A percentile compares a stretch with the other conserved stretches of the same genome.
phyloP scores from a whole-genome alignment of 306 rosid genomes.

The Erythrophleum fordii region DNA sequence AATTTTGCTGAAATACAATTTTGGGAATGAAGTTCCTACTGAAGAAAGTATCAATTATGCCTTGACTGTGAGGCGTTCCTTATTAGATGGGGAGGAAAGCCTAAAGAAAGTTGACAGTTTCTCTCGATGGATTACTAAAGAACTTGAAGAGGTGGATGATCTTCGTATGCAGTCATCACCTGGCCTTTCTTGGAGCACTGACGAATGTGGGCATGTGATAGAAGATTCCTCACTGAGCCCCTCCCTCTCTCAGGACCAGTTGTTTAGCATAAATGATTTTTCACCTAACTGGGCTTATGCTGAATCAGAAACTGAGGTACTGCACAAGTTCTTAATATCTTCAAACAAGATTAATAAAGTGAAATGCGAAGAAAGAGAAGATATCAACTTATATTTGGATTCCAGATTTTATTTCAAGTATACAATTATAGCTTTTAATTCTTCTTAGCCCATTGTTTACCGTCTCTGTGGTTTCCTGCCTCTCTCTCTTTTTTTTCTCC shows the following conservation, averaged over 20 bases:
- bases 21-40: slow-evolving; percentile 45
- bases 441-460: not conserved
- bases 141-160: slow-evolving; percentile 79
- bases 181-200: slow-evolving; percentile 79
- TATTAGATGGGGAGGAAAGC: slow-evolving; percentile 64
- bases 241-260: slow-evolving; percentile 86
- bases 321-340: slow-evolving; percentile 11
- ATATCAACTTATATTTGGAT: slow-evolving; percentile 2
- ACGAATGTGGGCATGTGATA: slow-evolving; percentile 62
- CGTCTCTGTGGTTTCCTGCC: slow-evolving; percentile 1
- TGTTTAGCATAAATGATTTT: slow-evolving; percentile 70
- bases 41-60: slow-evolving; percentile 60
- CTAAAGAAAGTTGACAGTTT: slow-evolving; percentile 92
- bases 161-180: slow-evolving; percentile 76
- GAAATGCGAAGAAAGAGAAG: slow-evolving; percentile 33
- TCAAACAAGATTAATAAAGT: not conserved
- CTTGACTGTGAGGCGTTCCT: slow-evolving; percentile 55
- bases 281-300: slow-evolving; percentile 84
- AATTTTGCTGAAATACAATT: slow-evolving; percentile 40
- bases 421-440: slow-evolving; percentile 35
- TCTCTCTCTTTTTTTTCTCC: not conserved
- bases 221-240: slow-evolving; percentile 78
- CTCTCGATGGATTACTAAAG: slow-evolving; percentile 81
- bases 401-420: not conserved
- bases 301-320: slow-evolving; percentile 77